Conservation (phyloP, 1,139 yeast species). For the Hemisphaericaspora subhashii region DNA sequence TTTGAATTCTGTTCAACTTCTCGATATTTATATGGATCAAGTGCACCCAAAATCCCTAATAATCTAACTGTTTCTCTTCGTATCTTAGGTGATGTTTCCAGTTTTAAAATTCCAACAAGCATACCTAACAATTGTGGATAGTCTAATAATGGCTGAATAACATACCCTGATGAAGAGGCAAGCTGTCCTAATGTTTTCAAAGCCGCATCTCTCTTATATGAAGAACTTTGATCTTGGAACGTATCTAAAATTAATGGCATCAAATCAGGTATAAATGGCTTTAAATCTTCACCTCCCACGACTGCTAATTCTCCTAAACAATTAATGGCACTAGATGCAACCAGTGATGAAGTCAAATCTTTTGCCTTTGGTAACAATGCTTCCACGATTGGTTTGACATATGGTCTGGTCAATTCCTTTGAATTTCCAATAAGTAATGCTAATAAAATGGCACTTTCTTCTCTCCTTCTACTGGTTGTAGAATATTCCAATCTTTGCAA, state of each 20-base stretch:
- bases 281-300: slow-evolving; percentile 85
- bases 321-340: slow-evolving; percentile 79
- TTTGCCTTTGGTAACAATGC: slow-evolving; percentile 76
- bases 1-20: slow-evolving; percentile 81
- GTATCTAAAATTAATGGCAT: slow-evolving; percentile 90
- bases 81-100: slow-evolving; percentile 71
- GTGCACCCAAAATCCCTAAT: slow-evolving; percentile 91
- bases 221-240: slow-evolving; percentile 87
- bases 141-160: slow-evolving; percentile 87
- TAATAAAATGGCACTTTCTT: slow-evolving; percentile 79
- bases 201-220: slow-evolving; percentile 86
- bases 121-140: slow-evolving; percentile 87
- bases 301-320: slow-evolving; percentile 91
- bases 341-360: slow-evolving; percentile 68
- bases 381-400: slow-evolving; percentile 84
- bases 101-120: slow-evolving; percentile 75
- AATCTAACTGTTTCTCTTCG: slow-evolving; percentile 86
- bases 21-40: slow-evolving; percentile 93
- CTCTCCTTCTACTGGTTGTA: slow-evolving; percentile 71
- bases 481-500: slow-evolving; percentile 85
- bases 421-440: slow-evolving; percentile 77
- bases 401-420: slow-evolving; percentile 79
- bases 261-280: slow-evolving; percentile 66
- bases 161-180: slow-evolving; percentile 90
- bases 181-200: slow-evolving; percentile 84